Conservation (phyloP, 1,284 basidiomycete species). For the Quambalaria eucalypti region DNA sequence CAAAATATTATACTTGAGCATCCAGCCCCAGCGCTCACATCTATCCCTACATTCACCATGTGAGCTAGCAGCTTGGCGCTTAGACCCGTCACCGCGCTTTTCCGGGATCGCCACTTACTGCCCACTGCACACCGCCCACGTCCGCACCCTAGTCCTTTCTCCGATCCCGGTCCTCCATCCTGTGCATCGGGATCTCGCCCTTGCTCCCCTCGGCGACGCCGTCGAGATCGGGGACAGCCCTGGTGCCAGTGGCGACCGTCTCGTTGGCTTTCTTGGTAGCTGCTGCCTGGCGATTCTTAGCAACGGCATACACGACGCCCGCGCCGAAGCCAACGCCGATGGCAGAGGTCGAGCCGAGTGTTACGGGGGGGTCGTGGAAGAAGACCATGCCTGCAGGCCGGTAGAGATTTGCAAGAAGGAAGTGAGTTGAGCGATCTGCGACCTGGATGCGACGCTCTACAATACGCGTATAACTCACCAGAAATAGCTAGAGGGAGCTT, state of each 20-base stretch:
- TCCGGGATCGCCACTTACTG: too few relatives aligned
- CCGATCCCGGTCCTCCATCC: conserved; percentile 5
- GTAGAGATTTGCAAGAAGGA: neutral
- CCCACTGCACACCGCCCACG: too few relatives aligned
- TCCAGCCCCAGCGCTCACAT: too few relatives aligned
- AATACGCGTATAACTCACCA: neutral
- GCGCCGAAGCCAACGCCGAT: conserved; percentile 83
- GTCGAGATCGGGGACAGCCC: neutral
- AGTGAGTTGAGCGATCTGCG: neutral
- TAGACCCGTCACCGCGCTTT: too few relatives aligned
- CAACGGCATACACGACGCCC: conserved; percentile 52
- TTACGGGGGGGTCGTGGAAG: conserved; percentile 64
- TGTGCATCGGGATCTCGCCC: conserved; percentile 20
- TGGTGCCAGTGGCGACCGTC: conserved; percentile 19
- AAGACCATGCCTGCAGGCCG: conserved; percentile 37
- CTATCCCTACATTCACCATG: too few relatives aligned
- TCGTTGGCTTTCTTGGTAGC: conserved; percentile 21
- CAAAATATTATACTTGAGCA: too few relatives aligned
- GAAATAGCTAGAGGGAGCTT: conserved; percentile 80
- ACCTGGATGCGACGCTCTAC: neutral
- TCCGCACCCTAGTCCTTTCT: neutral
- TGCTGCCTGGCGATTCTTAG: conserved; percentile 44
- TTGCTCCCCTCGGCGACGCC: conserved; percentile 11
- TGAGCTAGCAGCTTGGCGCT: too few relatives aligned
- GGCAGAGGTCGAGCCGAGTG: conserved; percentile 76